Base-by-base conservation (phyloP, 179 eudicot genomes). In the Corrigiola litoralis region DNA sequence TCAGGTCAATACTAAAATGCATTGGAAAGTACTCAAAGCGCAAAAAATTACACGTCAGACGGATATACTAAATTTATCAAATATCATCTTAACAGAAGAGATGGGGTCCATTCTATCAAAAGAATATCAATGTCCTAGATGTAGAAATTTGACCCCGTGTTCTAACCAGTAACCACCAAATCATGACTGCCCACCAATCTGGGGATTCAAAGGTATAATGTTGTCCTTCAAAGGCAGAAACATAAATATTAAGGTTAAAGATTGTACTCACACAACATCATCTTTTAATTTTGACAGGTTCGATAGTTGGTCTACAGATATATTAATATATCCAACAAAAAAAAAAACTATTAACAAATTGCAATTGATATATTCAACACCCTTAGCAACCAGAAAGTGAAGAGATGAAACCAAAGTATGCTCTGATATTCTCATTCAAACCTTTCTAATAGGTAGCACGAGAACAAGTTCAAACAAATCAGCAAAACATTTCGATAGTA, bases 1-100 rank as follows among this genome's bases (percentile, higher is more conserved):
- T 25, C 20, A 62, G 46, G 27, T 13, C 58, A 53, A 27, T 4
- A 28, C 55, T 67, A 50, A 63, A 37, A 32, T 44, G 25, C 50
- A 63, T 61, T 16, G 52, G 17, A 38, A 62, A 16, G 57, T 27
- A 48, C 18, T 23, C 14, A 32, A 40, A 58, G 23, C 0, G 44
- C 47, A 13, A 63, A 32, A n/a, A 56, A 32, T 17, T n/a, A 28
- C 45, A 18, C 23, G 48, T n/a, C 25, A 6, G 21, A 38, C 46
- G 13, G 46, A 2, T 13, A 44, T 6, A 16, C 34, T 40, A 12
- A 24, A 38, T 37, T 20, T 38, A 8, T 9, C 36, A 36, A 6
- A 58, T 36, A 23, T n/a, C 24, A 20, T n/a, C n/a, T n/a, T n/a
- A n/a, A n/a, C n/a, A n/a, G n/a, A n/a, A n/a, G n/a, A n/a, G n/a